Conservation (phyloP, 352 stramenopile species). For the Pythium brachiatum region DNA sequence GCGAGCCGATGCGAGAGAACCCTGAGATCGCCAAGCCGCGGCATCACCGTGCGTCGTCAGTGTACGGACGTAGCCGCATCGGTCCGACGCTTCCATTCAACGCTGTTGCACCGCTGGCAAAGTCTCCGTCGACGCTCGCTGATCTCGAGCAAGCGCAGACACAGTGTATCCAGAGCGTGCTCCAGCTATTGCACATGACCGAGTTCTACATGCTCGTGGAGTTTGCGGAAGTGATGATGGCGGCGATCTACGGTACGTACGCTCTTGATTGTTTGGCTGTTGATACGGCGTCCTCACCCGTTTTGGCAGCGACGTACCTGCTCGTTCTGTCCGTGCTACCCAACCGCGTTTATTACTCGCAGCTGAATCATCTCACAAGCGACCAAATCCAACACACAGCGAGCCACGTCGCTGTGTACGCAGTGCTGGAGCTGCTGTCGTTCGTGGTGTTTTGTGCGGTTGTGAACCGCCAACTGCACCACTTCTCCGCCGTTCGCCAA, state of each 20-base stretch:
- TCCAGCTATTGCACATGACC: constrained; percentile 11
- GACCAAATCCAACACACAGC: background rate
- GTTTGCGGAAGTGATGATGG: constrained; percentile 25
- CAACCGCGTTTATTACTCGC: constrained; percentile 10
- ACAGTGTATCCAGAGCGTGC: background rate
- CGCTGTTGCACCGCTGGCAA: too few relatives aligned
- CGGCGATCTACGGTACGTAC: constrained; percentile 17
- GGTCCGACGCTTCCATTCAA: too few relatives aligned
- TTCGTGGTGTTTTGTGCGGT: constrained; percentile 1
- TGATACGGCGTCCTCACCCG: too few relatives aligned
- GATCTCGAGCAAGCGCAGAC: background rate
- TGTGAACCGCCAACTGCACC: background rate
- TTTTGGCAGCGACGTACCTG: background rate
- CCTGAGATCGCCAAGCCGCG: background rate
- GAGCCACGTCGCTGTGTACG: background rate
- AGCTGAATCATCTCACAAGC: background rate
- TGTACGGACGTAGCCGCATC: background rate
- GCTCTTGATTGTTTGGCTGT: background rate
- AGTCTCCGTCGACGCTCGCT: background rate
- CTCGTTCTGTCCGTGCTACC: background rate
- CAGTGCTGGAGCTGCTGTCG: constrained; percentile 3
- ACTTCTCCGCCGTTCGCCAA: constrained; percentile 8
- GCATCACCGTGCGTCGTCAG: background rate
- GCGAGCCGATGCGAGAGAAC: background rate
- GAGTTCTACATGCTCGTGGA: constrained; percentile 19